Conservation (phyloP, 169 alveolate genomes). For the Cyclospora cayetanensis region DNA sequence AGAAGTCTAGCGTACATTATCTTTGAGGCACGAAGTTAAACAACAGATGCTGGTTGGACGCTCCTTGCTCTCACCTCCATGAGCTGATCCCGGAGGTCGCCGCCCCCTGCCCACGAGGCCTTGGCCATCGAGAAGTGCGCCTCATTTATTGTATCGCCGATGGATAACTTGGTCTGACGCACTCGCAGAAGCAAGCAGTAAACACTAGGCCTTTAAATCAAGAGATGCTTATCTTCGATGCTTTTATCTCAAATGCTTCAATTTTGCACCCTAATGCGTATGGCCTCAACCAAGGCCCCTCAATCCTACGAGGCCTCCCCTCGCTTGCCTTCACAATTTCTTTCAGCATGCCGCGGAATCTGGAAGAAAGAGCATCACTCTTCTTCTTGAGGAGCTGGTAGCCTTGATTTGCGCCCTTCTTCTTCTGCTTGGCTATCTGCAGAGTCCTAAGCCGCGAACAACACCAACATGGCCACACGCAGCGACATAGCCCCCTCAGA, state of each 20-base stretch:
- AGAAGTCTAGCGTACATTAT: neutral
- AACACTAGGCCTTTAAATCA: neutral
- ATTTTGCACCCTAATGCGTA: neutral
- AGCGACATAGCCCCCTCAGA: neutral
- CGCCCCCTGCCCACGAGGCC: constrained; percentile 92
- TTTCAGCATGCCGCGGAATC: constrained; percentile 87
- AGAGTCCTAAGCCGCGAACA: constrained; percentile 75
- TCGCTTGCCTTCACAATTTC: constrained; percentile 81
- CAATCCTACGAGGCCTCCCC: neutral
- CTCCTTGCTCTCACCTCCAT: no score
- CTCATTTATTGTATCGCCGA: constrained; percentile 87
- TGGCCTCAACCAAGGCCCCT: neutral
- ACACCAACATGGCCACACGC: neutral
- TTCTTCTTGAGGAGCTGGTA: constrained; percentile 89
- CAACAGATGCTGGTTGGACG: no score
- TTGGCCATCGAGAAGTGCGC: constrained; percentile 89
- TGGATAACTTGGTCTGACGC: constrained; percentile 77
- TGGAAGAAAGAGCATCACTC: constrained; percentile 90
- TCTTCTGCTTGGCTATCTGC: constrained; percentile 76
- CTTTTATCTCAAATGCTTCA: neutral
- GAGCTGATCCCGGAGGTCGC: constrained; percentile 68
- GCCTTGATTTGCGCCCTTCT: constrained; percentile 92
- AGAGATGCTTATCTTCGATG: neutral
- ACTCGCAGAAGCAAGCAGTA: neutral
- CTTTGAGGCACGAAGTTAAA: no score